Percentiles rank a stretch among this genome's conserved stretches.
Evolutionary conservation across 306 rosid species (phyloP).

Genomic region (Glycine tomentella): DNA sequence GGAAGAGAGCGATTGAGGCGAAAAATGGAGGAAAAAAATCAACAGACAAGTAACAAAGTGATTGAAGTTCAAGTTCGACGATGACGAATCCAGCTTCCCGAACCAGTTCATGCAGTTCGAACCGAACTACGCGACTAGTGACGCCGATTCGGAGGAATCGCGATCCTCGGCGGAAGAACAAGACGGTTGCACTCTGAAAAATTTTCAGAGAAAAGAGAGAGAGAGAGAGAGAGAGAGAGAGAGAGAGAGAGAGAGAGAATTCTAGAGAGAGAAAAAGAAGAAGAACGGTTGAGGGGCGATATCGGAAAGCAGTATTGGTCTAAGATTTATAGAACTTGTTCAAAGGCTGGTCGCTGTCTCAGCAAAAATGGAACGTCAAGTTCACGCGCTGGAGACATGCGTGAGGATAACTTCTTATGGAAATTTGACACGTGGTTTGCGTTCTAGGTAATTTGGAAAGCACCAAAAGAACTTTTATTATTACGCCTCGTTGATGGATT

Average conservation of each 20-base stretch:
- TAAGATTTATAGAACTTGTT: conserved; percentile 41
- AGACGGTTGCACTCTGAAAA: conserved; percentile 5
- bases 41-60: conserved; percentile 77
- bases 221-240: not conserved
- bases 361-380: not conserved
- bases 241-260: not conserved
- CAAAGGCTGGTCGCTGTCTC: not conserved
- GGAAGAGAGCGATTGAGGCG: conserved; percentile 70
- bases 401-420: not conserved
- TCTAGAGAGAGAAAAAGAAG: conserved; percentile 14
- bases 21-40: conserved; percentile 73
- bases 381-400: not conserved
- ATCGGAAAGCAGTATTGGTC: not conserved
- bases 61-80: conserved; percentile 69
- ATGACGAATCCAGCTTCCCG: conserved; percentile 66
- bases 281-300: not conserved
- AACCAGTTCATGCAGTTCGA: conserved; percentile 85
- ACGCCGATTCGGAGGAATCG: no score
- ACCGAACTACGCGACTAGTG: not conserved
- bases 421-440: not conserved
- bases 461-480: not conserved
- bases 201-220: not conserved
- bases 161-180: not conserved
- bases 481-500: not conserved
- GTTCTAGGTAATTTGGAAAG: not conserved